Conservation (phyloP, 352 stramenopile species). For the Globisporangium apiculatum region DNA sequence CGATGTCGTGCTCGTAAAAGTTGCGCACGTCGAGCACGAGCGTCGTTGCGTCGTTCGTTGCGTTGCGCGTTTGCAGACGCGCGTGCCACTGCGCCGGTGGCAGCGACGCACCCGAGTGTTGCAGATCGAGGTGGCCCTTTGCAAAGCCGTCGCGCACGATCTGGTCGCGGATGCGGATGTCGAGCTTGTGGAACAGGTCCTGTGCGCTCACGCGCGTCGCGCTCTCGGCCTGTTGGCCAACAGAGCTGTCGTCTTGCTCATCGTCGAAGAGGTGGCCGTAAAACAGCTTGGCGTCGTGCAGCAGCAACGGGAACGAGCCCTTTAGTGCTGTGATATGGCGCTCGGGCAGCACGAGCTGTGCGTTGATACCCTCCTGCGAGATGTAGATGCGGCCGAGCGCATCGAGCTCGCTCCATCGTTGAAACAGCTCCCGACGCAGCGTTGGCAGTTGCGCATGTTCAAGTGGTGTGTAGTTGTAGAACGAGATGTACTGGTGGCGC, state of each 20-base stretch:
- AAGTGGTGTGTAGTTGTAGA: conserved; percentile 41
- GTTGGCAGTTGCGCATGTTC: conserved; percentile 20
- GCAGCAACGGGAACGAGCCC: conserved; percentile 18
- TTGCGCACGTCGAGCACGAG: too few relatives aligned
- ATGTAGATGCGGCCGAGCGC: conserved; percentile 87
- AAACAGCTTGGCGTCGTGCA: conserved; percentile 6
- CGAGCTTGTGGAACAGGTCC: conserved; percentile 71
- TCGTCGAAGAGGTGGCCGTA: conserved; percentile 3
- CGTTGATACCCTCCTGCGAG: conserved; percentile 91
- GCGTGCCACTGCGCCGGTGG: conserved; percentile 27
- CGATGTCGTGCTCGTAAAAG: too few relatives aligned
- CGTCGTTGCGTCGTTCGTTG: conserved; percentile 12
- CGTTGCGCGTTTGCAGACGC: conserved; percentile 26
- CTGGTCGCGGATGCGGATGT: conserved; percentile 85
- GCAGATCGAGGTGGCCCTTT: conserved; percentile 17
- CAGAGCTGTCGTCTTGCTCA: background rate
- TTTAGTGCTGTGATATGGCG: conserved; percentile 52
- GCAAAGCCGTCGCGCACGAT: conserved; percentile 88
- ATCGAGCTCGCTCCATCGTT: conserved; percentile 36
- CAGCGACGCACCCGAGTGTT: conserved; percentile 18
- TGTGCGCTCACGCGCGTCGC: background rate
- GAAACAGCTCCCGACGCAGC: conserved; percentile 25
- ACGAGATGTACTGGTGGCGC: conserved; percentile 27
- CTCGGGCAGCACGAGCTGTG: conserved; percentile 90
- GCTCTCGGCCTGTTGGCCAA: background rate